phyloP scores from a whole-genome alignment of 768 basidiomycete species.

The Candolleomyces eurysporus region DNA sequence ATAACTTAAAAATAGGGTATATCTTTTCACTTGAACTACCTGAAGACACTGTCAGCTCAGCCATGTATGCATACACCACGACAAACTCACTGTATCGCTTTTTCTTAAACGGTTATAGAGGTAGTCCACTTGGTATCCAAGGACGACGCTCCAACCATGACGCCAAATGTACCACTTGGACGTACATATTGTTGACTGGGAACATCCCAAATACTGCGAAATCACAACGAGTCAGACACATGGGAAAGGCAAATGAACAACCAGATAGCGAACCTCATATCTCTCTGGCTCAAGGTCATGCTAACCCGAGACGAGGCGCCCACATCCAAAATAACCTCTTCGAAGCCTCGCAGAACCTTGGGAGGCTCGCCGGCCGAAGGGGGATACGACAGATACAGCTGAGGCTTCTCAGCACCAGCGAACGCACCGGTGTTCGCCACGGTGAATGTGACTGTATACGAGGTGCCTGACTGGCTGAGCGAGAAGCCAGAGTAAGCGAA shows the following conservation, averaged over 20 bases:
- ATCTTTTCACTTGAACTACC: background rate
- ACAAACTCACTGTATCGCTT: background rate
- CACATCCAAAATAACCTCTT: constrained; percentile 39
- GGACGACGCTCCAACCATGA: constrained; percentile 53
- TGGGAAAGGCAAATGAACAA: background rate
- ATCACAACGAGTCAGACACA: background rate
- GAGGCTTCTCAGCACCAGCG: constrained; percentile 53
- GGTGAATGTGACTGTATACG: constrained; percentile 38
- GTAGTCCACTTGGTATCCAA: constrained; percentile 44
- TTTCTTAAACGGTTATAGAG: constrained; percentile 19
- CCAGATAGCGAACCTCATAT: constrained; percentile 39
- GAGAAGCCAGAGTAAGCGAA: constrained; percentile 60
- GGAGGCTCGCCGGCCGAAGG: constrained; percentile 44
- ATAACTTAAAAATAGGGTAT: no score
- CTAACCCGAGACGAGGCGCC: constrained; percentile 35
- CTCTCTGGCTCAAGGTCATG: constrained; percentile 37
- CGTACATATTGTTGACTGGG: constrained; percentile 47
- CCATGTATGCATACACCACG: background rate
- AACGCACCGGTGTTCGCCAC: constrained; percentile 47
- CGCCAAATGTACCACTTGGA: constrained; percentile 49
- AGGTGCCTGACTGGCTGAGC: constrained; percentile 32
- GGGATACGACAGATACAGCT: constrained; percentile 54
- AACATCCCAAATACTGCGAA: constrained; percentile 50
- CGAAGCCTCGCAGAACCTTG: constrained; percentile 51
- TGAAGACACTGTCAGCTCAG: background rate